phyloP scores from a whole-genome alignment of 2,329 filamentous ascomycete species.

The Aspergillus costaricaensis region DNA sequence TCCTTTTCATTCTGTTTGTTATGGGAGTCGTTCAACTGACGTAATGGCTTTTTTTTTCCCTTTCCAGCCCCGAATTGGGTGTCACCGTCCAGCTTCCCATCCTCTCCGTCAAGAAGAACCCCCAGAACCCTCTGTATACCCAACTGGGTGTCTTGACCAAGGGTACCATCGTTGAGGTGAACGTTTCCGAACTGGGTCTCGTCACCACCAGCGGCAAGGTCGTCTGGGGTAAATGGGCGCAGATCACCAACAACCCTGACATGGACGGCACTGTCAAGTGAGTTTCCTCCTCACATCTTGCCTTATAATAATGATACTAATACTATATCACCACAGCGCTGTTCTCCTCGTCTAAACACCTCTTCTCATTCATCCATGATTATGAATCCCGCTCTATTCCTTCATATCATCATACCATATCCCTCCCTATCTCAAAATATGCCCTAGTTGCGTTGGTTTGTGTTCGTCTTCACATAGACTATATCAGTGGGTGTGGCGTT shows the following conservation, averaged over 20 bases:
- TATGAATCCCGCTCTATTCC: not conserved
- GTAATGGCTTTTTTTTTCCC: conserved; percentile 14
- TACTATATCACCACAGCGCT: not conserved
- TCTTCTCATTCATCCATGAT: conserved; percentile 3
- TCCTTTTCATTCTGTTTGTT: conserved; percentile 5
- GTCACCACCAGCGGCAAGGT: conserved; percentile 91
- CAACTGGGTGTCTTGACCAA: conserved; percentile 88
- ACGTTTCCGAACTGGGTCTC: conserved; percentile 86
- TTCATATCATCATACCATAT: not conserved
- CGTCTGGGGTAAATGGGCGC: conserved; percentile 84
- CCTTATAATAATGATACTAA: not conserved
- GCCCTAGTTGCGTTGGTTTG: not conserved
- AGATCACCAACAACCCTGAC: conserved; percentile 59
- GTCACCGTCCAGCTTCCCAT: conserved; percentile 88
- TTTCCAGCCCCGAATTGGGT: conserved; percentile 65
- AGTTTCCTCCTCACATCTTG: conserved; percentile 10
- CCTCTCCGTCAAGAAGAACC: conserved; percentile 78
- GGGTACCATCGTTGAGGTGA: conserved; percentile 85
- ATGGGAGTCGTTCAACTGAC: not conserved
- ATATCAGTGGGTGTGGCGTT: conserved; percentile 8
- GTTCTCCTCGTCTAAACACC: conserved; percentile 3
- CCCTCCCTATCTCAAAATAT: not conserved
- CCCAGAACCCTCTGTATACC: conserved; percentile 86
- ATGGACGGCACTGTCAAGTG: conserved; percentile 64
- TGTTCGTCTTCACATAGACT: conserved; percentile 5